phyloP scores from a whole-genome alignment of 768 basidiomycete genomes.

The Boletus tylopilopsis region DNA sequence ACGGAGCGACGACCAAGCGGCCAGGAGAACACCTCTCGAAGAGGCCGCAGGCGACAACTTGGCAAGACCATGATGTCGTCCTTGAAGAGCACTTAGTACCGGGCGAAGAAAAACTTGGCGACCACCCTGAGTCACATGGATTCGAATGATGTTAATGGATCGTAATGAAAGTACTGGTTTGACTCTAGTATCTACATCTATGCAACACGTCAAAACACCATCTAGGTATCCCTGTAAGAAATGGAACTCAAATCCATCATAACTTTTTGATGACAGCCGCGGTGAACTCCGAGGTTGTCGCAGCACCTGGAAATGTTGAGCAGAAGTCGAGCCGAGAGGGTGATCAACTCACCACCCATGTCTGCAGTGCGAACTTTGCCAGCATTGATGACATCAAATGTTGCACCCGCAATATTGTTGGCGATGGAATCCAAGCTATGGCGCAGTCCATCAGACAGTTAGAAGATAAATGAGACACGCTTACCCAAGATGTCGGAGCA shows the following conservation, averaged over 20 bases:
- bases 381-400: constrained; percentile 87
- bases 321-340: background rate
- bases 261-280: constrained; percentile 84
- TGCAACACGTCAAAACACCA: constrained; percentile 11
- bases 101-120: constrained; percentile 39
- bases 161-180: constrained; percentile 17
- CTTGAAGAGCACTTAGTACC: constrained; percentile 47
- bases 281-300: constrained; percentile 95
- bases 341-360: constrained; percentile 73
- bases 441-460: constrained; percentile 1
- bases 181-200: constrained; percentile 23
- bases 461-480: constrained; percentile 26
- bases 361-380: constrained; percentile 91
- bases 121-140: constrained; percentile 4
- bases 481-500: constrained; percentile 94
- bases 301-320: constrained; percentile 52
- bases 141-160: background rate
- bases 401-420: constrained; percentile 88
- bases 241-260: constrained; percentile 24
- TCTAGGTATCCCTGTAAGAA: constrained; percentile 1
- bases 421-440: constrained; percentile 85
- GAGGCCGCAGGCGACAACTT: constrained; percentile 35
- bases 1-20: background rate
- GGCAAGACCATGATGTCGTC: constrained; percentile 52
- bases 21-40: constrained; percentile 36